Evolutionary conservation across 768 basidiomycete genomes (phyloP), one percentile per base, ranked within the genome.

Genomic region (Pisolithus orientalis): DNA sequence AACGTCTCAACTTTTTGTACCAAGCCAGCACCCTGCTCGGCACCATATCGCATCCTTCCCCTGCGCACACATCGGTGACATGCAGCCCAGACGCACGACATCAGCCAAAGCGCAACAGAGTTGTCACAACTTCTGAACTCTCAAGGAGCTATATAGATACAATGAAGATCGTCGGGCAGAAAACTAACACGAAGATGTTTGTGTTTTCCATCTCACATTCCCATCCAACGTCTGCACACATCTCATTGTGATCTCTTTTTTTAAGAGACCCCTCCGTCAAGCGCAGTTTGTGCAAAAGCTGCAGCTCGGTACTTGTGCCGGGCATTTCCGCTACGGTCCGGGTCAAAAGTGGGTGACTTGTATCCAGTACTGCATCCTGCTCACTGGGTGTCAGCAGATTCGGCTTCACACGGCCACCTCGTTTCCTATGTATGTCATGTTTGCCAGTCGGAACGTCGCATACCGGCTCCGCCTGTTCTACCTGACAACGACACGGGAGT

Each of bases 1-100:
- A 93, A 66, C 78, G 90, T 28, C 77, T 93, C 55, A 92, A 87
- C 68, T 93, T 88, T 65, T 77, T 93, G 34, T 91, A 88, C 62
- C 91, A 92, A 68, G 86, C 89, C 34, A 84, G 85, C 60, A 74
- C 79, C 11, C 84, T 83, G 54, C 71, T 90, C 17, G 75, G 70
- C 50, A 71, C 70, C 10, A 65, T 77, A 45, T 57, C 65, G 6
- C 49, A 27, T 25, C 28, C 44, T 25, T 39, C 46, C 17, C 44
- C 54, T 5, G 39, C 53, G 13, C 49, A 14, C 21, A 17, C 52
- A 10, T 13, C 50, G 43, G 29, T 32, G 37, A 38, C 16, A 43
- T 52, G 4, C 44, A 32, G 14, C 39, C 53, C 7, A 40, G 45
- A 16, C 31, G 55, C 14, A 43, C 44, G 16, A 34, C 31, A 37